A percentile compares a stretch with the other conserved stretches of the same genome.
These are phyloP conservation scores for Ulmus americana DNA, from an alignment of 331 rosid genomes.

Conservation along the genomic window DNA sequence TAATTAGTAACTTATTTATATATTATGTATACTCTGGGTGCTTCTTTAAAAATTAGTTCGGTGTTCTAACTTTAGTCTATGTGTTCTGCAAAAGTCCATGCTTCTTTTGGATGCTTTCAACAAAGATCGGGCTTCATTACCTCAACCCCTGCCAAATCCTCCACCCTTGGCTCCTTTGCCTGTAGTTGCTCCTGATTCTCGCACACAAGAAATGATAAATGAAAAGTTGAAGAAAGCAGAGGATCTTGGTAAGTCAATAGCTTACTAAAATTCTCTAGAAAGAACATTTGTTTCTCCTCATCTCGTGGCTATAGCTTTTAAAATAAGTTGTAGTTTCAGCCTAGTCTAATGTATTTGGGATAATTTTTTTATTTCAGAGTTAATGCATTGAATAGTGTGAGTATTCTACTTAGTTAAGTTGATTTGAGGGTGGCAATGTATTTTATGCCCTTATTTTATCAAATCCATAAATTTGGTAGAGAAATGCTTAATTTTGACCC, in stretches of 20 bases:
- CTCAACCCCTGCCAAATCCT: conserved; percentile 90
- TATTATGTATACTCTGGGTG: not conserved
- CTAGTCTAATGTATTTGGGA: not conserved
- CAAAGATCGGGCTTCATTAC: conserved; percentile 92
- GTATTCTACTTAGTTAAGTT: not conserved
- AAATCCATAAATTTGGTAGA: not conserved
- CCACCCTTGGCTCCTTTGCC: conserved; percentile 90
- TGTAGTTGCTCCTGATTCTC: conserved; percentile 76
- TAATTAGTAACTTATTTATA: conserved; percentile 3
- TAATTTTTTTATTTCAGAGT: not conserved
- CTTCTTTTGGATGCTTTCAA: conserved; percentile 95
- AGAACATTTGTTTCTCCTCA: not conserved
- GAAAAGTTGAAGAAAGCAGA: conserved; percentile 96
- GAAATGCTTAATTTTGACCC: not conserved
- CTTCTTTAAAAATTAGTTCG: conserved; percentile 8
- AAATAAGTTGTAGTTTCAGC: not conserved
- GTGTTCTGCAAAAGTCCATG: conserved; percentile 49
- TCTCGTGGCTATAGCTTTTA: not conserved
- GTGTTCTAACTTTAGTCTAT: conserved; percentile 16
- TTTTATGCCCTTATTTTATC: not conserved
- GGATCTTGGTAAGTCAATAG: conserved; percentile 72
- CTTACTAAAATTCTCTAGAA: not conserved
- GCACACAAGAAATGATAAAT: conserved; percentile 96
- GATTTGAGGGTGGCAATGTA: not conserved
- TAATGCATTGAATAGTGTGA: too few species aligned